These are phyloP conservation scores for Neoscytalidium dimidiatum DNA, from an alignment of 2,329 filamentous ascomycete genomes.

Conservation along the genomic window DNA sequence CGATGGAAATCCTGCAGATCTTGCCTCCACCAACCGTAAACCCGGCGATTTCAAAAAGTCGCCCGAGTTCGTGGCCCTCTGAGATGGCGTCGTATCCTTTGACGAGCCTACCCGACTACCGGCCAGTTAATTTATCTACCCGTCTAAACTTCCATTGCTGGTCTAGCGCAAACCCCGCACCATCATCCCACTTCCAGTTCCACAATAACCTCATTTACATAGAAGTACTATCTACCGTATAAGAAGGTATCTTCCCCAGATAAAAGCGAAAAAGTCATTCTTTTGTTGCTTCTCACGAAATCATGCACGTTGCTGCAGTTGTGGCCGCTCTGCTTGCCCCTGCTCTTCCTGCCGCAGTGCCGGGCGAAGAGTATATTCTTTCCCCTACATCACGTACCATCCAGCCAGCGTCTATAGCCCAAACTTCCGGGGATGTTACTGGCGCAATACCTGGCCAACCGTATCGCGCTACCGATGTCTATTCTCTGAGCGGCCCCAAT, in stretches of 20 bases:
- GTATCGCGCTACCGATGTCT: neutral
- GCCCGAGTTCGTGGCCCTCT: too few species aligned
- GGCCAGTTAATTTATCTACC: too few species aligned
- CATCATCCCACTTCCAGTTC: neutral
- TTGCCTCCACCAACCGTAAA: too few species aligned
- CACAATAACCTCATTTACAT: neutral
- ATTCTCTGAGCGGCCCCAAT: neutral
- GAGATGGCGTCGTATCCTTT: too few species aligned
- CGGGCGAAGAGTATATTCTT: neutral
- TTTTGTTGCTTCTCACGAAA: neutral
- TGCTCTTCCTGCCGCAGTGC: neutral
- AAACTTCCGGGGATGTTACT: neutral
- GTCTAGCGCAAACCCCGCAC: neutral
- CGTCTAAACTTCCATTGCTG: neutral
- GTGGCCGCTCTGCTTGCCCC: neutral
- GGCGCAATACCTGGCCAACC: neutral
- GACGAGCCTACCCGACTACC: too few species aligned
- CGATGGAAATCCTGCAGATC: too few species aligned
- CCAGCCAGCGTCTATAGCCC: neutral
- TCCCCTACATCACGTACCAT: neutral
- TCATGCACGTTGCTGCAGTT: neutral
- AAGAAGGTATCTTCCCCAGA: neutral
- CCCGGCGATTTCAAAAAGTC: too few species aligned
- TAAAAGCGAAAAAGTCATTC: neutral
- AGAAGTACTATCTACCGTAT: neutral